phyloP scores from a whole-genome alignment of 1,284 basidiomycete species.

The Pseudomicrostroma phylloplanum region DNA sequence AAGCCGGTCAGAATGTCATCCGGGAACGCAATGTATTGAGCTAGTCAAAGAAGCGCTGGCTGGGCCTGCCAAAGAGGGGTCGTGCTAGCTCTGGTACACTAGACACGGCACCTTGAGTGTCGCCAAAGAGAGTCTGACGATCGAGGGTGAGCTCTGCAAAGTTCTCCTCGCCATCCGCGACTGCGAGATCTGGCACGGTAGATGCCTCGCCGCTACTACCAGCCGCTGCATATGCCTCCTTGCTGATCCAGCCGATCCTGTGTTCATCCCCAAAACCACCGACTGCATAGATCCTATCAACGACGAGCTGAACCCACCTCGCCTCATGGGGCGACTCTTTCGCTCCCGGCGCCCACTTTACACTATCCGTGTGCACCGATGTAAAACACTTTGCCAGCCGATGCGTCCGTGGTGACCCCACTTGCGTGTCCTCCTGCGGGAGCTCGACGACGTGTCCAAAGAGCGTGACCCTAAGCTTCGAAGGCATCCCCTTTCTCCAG shows the following conservation, averaged over 20 bases:
- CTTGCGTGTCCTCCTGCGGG: neutral
- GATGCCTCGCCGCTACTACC: neutral
- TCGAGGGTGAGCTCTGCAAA: no score
- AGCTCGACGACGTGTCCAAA: conserved; percentile 36
- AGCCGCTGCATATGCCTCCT: conserved; percentile 17
- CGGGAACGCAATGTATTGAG: no score
- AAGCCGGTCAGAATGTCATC: no score
- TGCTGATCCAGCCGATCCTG: conserved; percentile 39
- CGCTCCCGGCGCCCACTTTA: conserved; percentile 36
- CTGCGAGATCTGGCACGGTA: no score
- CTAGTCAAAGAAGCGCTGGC: no score
- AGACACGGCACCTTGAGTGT: no score
- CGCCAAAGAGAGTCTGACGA: no score
- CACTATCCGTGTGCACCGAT: conserved; percentile 32
- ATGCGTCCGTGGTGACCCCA: neutral
- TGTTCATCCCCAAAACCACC: conserved; percentile 50
- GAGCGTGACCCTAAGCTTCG: conserved; percentile 40
- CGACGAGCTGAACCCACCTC: conserved; percentile 37
- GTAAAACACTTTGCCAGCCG: conserved; percentile 26
- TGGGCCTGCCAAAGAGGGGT: no score
- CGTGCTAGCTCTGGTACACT: no score
- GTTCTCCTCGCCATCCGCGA: no score
- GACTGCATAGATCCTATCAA: conserved; percentile 37
- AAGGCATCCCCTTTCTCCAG: conserved; percentile 46
- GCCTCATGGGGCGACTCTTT: conserved; percentile 38